Conservation (phyloP, 352 stramenopile species). For the Blastocystis sp. region DNA sequence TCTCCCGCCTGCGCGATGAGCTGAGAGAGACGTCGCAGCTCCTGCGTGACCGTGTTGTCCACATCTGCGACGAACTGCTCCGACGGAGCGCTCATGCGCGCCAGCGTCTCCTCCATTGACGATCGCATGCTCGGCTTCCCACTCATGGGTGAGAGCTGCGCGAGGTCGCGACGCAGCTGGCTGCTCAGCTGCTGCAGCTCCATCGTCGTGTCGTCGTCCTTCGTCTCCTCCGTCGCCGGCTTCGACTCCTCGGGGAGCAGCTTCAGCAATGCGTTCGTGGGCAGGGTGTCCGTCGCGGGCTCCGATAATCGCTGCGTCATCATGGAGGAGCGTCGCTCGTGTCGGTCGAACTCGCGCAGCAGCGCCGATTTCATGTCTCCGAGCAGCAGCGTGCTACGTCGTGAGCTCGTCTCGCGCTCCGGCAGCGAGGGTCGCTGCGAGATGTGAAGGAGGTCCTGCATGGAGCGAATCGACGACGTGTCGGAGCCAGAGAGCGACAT, state of each 20-base stretch:
- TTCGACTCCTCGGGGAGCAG: neutral
- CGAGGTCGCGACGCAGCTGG: neutral
- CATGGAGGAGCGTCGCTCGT: neutral
- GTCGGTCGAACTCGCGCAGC: neutral
- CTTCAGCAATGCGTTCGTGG: neutral
- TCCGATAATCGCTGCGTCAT: neutral
- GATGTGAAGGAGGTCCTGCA: neutral
- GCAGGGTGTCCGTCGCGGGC: neutral
- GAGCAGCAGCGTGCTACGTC: neutral
- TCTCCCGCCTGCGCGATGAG: neutral
- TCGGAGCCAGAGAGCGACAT: neutral
- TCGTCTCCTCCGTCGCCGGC: neutral
- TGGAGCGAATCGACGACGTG: neutral
- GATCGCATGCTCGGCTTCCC: neutral
- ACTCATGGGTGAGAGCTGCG: neutral
- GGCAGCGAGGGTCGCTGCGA: neutral
- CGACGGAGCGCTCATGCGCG: neutral
- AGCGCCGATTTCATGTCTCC: slow-evolving; percentile 12
- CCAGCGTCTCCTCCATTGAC: neutral
- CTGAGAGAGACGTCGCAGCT: slow-evolving; percentile 13
- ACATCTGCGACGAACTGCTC: neutral
- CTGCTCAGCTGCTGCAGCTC: neutral
- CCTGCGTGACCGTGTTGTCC: slow-evolving; percentile 7
- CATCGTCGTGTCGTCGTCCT: neutral
- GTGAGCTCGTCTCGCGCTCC: neutral